Percentiles rank a stretch among this genome's conserved stretches.
Conservation (phyloP, 345 rosid species). For the Citrus cavaleriei region DNA sequence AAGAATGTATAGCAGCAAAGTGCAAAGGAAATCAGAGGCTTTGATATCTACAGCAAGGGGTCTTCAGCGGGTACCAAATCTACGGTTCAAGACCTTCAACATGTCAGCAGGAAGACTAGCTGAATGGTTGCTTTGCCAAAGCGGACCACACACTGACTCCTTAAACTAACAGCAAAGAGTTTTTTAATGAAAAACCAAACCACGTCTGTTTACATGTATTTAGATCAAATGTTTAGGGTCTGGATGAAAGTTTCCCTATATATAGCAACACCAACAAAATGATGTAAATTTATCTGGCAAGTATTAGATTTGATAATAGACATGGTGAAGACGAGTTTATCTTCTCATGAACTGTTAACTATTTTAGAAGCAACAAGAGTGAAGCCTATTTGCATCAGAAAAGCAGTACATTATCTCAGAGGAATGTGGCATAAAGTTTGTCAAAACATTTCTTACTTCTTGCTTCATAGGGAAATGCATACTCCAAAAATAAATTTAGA, state of each 20-base stretch:
- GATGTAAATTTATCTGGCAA: neutral
- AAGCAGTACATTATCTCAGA: neutral
- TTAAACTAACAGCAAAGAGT: no score
- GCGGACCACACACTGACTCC: neutral
- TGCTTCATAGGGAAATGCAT: conserved; percentile 7
- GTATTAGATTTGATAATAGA: neutral
- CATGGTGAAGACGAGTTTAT: neutral
- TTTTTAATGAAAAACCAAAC: neutral
- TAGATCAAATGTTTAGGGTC: neutral
- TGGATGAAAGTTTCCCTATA: neutral
- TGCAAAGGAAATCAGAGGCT: neutral
- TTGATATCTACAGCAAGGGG: neutral
- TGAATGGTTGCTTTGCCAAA: neutral
- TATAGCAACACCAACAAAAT: neutral
- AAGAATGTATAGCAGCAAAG: neutral
- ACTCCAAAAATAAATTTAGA: conserved; percentile 8
- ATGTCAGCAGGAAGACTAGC: neutral
- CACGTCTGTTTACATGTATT: neutral
- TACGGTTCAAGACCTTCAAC: neutral
- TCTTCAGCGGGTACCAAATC: neutral
- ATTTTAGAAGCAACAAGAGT: neutral
- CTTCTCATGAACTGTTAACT: neutral
- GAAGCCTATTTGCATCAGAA: neutral
- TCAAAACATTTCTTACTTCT: neutral
- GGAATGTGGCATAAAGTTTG: neutral